Percentiles rank a stretch among this genome's conserved stretches.
These are phyloP conservation scores for Nepenthes alata DNA, from an alignment of 179 eudicot genomes.

Conservation along the genomic window DNA sequence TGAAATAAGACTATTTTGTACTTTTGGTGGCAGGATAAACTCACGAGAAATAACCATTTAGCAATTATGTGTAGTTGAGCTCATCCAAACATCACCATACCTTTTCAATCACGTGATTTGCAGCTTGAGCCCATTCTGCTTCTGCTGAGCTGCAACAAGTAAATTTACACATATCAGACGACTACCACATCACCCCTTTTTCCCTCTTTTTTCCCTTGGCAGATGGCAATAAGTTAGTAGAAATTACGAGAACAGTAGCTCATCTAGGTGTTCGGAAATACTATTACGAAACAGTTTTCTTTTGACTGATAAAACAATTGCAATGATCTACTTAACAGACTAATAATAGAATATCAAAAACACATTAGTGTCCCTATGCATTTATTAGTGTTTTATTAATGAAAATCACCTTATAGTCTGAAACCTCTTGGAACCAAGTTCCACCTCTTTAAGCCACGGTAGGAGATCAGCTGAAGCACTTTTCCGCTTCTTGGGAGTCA, in stretches of 20 bases:
- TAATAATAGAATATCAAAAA: too few species aligned
- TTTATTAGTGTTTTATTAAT: not conserved
- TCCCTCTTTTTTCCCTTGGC: not conserved
- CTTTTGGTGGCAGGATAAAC: not conserved
- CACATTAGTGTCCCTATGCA: too few species aligned
- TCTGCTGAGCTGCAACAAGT: constrained; percentile 52
- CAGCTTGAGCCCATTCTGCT: constrained; percentile 59
- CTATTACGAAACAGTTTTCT: too few species aligned
- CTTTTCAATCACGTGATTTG: constrained; percentile 59
- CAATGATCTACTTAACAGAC: too few species aligned
- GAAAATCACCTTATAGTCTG: constrained; percentile 37
- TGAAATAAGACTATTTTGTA: constrained; percentile 3
- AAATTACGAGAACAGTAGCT: too few species aligned
- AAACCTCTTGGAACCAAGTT: not conserved
- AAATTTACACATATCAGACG: constrained; percentile 11
- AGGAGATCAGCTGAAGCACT: constrained; percentile 2
- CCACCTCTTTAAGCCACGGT: constrained; percentile 5
- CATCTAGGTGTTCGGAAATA: too few species aligned
- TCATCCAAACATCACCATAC: constrained; percentile 17
- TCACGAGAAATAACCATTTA: not conserved
- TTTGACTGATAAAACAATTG: too few species aligned
- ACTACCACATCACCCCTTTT: not conserved
- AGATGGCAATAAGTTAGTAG: not conserved
- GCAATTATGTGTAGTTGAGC: not conserved
- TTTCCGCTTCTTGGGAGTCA: constrained; percentile 11